These are phyloP conservation scores for Cornus suecica DNA, from an alignment of 148 eudicot species.

Conservation along the genomic window DNA sequence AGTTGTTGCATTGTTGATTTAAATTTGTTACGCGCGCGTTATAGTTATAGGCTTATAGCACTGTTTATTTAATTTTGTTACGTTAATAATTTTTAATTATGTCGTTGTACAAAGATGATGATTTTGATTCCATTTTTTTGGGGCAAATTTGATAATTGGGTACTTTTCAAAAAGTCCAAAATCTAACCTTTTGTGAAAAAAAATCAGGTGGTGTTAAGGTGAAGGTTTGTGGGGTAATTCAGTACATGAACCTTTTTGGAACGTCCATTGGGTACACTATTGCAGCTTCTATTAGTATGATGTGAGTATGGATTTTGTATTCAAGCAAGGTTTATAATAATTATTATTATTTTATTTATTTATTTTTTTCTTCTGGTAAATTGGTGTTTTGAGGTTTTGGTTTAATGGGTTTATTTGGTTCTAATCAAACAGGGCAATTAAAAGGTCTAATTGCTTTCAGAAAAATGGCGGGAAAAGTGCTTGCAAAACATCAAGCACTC, in stretches of 20 bases:
- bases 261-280: slow-evolving; percentile 51
- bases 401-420: not conserved
- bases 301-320: slow-evolving; percentile 19
- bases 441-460: slow-evolving; percentile 37
- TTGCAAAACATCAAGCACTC: slow-evolving; percentile 30
- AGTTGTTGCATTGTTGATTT: no score
- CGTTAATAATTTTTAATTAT: no score
- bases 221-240: slow-evolving; percentile 39
- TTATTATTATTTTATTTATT: no score
- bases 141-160: not conserved
- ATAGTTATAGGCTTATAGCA: no score
- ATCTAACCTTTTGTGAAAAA: not conserved
- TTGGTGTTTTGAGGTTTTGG: not conserved
- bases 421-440: slow-evolving; percentile 27
- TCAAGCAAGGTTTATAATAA: not conserved
- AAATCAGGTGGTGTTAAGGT: slow-evolving; percentile 34
- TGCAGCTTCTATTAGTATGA: slow-evolving; percentile 49
- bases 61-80: no score
- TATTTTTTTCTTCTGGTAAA: no score
- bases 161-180: not conserved
- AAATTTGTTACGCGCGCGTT: no score
- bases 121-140: not conserved
- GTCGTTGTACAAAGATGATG: no score
- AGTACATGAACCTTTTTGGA: slow-evolving; percentile 42
- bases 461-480: slow-evolving; percentile 16